These are phyloP conservation scores for Gossypium ekmanianum DNA, from an alignment of 345 rosid genomes.

Conservation along the genomic window DNA sequence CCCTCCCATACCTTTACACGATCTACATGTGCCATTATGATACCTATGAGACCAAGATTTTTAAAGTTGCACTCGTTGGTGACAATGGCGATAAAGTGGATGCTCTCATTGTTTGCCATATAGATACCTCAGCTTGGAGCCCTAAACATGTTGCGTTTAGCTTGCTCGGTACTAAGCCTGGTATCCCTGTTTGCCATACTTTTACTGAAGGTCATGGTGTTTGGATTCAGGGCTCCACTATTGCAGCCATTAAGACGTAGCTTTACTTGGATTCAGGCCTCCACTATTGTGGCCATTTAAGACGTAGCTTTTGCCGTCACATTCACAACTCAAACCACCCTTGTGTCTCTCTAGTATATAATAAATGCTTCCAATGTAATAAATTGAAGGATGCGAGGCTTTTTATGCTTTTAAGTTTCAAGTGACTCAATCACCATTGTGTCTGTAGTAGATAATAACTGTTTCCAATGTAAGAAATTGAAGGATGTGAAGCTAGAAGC, in stretches of 20 bases:
- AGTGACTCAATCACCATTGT: too few species aligned
- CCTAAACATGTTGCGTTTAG: constrained; percentile 30
- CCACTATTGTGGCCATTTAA: not conserved
- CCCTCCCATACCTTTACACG: constrained; percentile 16
- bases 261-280: not conserved
- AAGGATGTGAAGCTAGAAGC: too few species aligned
- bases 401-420: not conserved
- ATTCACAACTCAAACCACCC: not conserved
- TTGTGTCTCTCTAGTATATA: not conserved
- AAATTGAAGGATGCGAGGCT: not conserved
- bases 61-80: constrained; percentile 1
- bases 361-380: constrained; percentile 5
- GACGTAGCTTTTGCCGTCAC: not conserved
- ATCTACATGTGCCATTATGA: constrained; percentile 21
- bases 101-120: constrained; percentile 43
- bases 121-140: constrained; percentile 46
- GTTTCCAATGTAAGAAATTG: too few species aligned
- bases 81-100: constrained; percentile 32
- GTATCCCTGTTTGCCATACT: constrained; percentile 43
- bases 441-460: too few species aligned
- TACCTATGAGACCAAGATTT: constrained; percentile 12
- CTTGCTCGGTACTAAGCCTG: constrained; percentile 31
- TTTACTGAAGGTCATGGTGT: constrained; percentile 14
- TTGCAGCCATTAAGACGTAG: not conserved
- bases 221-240: not conserved